These are phyloP conservation scores for Tolypocladium pustulatum DNA, from an alignment of 2,329 filamentous ascomycete genomes.

Conservation along the genomic window DNA sequence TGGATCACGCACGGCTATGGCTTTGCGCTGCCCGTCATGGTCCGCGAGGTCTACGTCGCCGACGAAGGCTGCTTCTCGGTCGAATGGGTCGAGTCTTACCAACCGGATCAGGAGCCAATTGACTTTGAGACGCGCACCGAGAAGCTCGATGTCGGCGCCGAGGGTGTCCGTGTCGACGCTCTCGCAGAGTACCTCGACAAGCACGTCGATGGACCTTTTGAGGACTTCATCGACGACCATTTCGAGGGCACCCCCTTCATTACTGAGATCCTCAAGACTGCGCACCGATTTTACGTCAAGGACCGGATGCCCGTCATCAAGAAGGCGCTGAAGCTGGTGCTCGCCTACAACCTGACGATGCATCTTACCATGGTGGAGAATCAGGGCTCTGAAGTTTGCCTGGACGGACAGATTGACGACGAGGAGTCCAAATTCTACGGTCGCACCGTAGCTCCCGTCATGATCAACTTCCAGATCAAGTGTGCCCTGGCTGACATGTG, in stretches of 20 bases:
- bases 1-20: conserved; percentile 97
- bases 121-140: conserved; percentile 82
- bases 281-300: conserved; percentile 84
- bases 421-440: conserved; percentile 79
- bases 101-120: conserved; percentile 57
- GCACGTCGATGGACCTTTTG: conserved; percentile 85
- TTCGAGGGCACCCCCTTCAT: conserved; percentile 93
- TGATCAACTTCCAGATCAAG: conserved; percentile 99
- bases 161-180: conserved; percentile 71
- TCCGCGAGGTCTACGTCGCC: conserved; percentile 83
- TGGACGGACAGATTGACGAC: conserved; percentile 78
- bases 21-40: conserved; percentile 83
- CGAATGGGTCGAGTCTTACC: conserved; percentile 81
- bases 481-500: conserved; percentile 95
- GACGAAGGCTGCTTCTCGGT: conserved; percentile 89
- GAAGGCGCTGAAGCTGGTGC: conserved; percentile 87
- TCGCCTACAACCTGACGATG: conserved; percentile 90
- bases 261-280: conserved; percentile 92
- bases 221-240: conserved; percentile 89
- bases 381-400: conserved; percentile 65
- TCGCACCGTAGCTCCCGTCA: conserved; percentile 86
- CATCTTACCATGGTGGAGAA: conserved; percentile 94
- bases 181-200: conserved; percentile 90
- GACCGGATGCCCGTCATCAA: conserved; percentile 83
- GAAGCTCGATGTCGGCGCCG: conserved; percentile 78